Percentiles rank a stretch among this genome's conserved stretches.
Conservation (phyloP, 768 basidiomycete genomes). For the Russula emetica region DNA sequence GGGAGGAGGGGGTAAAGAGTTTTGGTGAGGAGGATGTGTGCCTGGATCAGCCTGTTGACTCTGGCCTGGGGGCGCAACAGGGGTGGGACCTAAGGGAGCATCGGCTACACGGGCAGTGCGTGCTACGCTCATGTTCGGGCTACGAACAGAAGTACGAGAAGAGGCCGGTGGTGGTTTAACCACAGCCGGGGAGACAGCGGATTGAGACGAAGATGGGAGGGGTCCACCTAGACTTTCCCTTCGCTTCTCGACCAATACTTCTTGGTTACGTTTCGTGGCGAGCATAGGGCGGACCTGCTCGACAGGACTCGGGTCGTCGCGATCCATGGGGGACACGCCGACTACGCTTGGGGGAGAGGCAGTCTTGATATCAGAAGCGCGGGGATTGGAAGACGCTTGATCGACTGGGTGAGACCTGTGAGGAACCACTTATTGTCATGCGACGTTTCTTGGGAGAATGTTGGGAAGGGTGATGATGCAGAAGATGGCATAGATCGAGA, state of each 20-base stretch:
- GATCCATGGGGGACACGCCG: slow-evolving; percentile 49
- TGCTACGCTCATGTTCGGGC: slow-evolving; percentile 29
- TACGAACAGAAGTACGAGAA: slow-evolving; percentile 32
- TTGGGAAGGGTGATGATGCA: slow-evolving; percentile 21
- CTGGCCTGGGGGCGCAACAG: slow-evolving; percentile 32
- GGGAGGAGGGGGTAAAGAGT: slow-evolving; percentile 62
- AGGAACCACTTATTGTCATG: slow-evolving; percentile 62
- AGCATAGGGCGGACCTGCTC: slow-evolving; percentile 63
- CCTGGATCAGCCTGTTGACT: slow-evolving; percentile 26
- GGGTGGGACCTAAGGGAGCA: slow-evolving; percentile 26
- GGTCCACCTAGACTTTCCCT: slow-evolving; percentile 52
- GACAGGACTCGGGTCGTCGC: slow-evolving; percentile 54
- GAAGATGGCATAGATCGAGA: slow-evolving; percentile 23
- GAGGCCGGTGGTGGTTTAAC: slow-evolving; percentile 33
- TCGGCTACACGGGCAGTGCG: slow-evolving; percentile 29
- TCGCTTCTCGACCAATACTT: slow-evolving; percentile 65
- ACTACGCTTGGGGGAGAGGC: slow-evolving; percentile 66
- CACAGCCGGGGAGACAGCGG: slow-evolving; percentile 29
- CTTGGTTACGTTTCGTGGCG: slow-evolving; percentile 64
- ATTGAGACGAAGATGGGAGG: slow-evolving; percentile 22
- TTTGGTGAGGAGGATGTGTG: slow-evolving; percentile 30
- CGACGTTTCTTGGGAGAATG: slow-evolving; percentile 56
- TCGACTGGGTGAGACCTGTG: slow-evolving; percentile 51
- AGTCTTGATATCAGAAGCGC: slow-evolving; percentile 38
- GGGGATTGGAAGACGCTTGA: slow-evolving; percentile 44